Evolutionary conservation across 2,329 filamentous ascomycete genomes (phyloP).

Genomic region (Lithohypha guttulata): DNA sequence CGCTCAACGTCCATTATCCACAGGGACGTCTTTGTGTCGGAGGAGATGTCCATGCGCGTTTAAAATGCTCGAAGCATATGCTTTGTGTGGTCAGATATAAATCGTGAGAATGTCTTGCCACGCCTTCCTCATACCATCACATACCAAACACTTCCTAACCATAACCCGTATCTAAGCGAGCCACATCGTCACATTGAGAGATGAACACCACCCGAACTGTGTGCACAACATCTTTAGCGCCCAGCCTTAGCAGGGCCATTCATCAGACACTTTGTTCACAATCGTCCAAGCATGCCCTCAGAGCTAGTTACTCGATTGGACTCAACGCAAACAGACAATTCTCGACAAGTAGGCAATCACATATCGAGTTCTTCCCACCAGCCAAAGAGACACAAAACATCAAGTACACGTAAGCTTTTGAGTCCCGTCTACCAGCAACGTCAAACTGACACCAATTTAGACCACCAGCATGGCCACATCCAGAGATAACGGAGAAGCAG

Average conservation of each 20-base stretch:
- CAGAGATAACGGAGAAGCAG: constrained; percentile 59
- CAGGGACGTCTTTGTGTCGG: no score
- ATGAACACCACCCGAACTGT: constrained; percentile 18
- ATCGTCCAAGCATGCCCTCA: constrained; percentile 17
- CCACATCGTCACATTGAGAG: no score
- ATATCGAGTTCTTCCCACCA: constrained; percentile 48
- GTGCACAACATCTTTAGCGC: constrained; percentile 13
- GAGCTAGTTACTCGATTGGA: constrained; percentile 16
- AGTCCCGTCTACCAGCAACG: neutral
- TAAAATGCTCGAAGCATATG: no score
- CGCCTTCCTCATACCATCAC: no score
- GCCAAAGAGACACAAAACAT: constrained; percentile 41
- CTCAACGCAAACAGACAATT: constrained; percentile 25
- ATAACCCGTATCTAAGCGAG: no score
- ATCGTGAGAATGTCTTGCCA: no score
- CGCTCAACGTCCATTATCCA: no score
- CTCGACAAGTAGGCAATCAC: constrained; percentile 28
- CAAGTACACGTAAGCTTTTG: constrained; percentile 18
- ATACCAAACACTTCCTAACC: no score
- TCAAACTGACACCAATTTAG: constrained; percentile 26
- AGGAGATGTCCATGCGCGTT: no score
- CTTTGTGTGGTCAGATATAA: no score
- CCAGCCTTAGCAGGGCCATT: constrained; percentile 15
- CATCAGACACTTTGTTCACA: constrained; percentile 13
- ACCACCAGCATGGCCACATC: constrained; percentile 22